Evolutionary conservation across 169 alveolate genomes (phyloP), one percentile per base, ranked within the genome.

Genomic region (Plasmodium falciparum): DNA sequence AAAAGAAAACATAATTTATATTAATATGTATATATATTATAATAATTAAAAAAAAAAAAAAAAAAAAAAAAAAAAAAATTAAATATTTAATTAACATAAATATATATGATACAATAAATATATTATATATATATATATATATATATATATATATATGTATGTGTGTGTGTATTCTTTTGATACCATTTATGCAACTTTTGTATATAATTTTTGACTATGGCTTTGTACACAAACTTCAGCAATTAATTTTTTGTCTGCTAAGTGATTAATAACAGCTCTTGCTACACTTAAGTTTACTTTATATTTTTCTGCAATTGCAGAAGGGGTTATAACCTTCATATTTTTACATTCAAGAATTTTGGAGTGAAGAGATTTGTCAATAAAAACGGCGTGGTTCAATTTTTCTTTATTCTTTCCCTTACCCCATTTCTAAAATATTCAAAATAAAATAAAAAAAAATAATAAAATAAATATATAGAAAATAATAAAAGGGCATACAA

Each of bases 321-420:
- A 95, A 9, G 98, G 97, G 43, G 99, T 97, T 86, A 98, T 94
- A 85, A 97, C 94, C 65, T 94, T 94, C 93, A 95, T 94, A 92
- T 98, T 97, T 50, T 99, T 99, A 47, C 96, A 96, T 39, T 98
- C 99, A 78, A 96, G 52, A 78, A 97, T 80, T 95, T 96, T 96
- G 54, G 97, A 98, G 83, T 94, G 95, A 58, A 97, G 93, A 22
- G 97, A 97, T 95, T 97, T 95, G 88, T 97, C 99, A 92, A 97
- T 96, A 94, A 96, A 95, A 73, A 98, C 99, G 43, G 99, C 96
- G 91, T 97, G 96, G 95, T 97, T 97, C 66, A 97, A 93, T 97
- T 98, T 98, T 90, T 98, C 99, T 97, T 97, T 97, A 43, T 95
- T 94, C 93, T 95, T 96, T 13, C 95, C 96, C 90, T 96, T 95